Evolutionary conservation across 1,139 yeast species (phyloP).

Genomic region (Meyerozyma sp.): DNA sequence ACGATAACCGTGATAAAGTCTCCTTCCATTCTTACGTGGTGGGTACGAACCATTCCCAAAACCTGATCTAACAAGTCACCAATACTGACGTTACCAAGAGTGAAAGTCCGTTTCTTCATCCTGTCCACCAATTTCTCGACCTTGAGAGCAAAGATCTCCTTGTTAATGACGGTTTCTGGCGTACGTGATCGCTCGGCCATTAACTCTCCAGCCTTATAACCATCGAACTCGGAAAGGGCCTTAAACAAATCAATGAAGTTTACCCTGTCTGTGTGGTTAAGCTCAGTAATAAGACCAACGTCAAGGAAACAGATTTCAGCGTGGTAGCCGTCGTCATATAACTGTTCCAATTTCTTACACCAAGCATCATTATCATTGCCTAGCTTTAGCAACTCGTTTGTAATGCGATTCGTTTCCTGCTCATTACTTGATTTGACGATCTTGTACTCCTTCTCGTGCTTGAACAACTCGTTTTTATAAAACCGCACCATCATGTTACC

Average conservation of each 20-base stretch:
- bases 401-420: constrained; percentile 44
- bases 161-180: constrained; percentile 84
- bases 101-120: constrained; percentile 83
- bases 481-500: constrained; percentile 88
- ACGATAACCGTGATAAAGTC: constrained; percentile 92
- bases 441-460: constrained; percentile 43
- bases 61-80: constrained; percentile 89
- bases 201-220: constrained; percentile 88
- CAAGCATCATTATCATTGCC: constrained; percentile 41
- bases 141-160: constrained; percentile 79
- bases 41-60: constrained; percentile 83
- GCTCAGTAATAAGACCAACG: constrained; percentile 88
- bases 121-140: constrained; percentile 78
- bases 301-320: constrained; percentile 91
- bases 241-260: constrained; percentile 88
- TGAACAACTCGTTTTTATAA: constrained; percentile 46
- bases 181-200: constrained; percentile 94
- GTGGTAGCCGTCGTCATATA: constrained; percentile 60
- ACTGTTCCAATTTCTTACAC: constrained; percentile 41
- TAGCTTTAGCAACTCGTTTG: constrained; percentile 38
- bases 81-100: constrained; percentile 85
- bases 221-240: constrained; percentile 87
- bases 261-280: constrained; percentile 67
- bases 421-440: constrained; percentile 41
- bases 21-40: constrained; percentile 97